Evolutionary conservation across 352 stramenopile genomes (phyloP), one percentile per base, ranked within the genome.

Genomic region (Albugo laibachii): DNA sequence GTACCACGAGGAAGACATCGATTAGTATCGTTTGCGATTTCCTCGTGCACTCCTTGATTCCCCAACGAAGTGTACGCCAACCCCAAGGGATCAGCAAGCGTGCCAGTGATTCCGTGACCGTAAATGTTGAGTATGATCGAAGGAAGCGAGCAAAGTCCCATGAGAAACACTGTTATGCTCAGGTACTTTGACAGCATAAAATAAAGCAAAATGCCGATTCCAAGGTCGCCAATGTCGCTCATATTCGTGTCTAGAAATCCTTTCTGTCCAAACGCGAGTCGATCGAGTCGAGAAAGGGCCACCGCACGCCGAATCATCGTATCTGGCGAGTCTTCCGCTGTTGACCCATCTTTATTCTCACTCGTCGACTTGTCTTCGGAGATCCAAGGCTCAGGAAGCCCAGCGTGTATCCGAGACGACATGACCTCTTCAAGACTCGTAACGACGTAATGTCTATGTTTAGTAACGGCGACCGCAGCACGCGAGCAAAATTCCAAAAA

Each of bases 101-200:
- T 79, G 31, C 57, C 49, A 2, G 65, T 83, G 31, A 89, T 52
- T 0, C 77, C 77, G 37, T 89, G 46, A 14, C 74, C 77, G 8
- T 53, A 74, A 24, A 72, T 65, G 47, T 87, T 80, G 8, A 84
- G 51, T 0, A 70, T 52, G 39, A 91, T 83, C 2, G 56, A 53
- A 0, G 74, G 77, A 13, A 86, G 48, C 13, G 77, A 61, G 5
- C 83, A 42, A 34, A 83, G 49, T 13, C 73, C 73, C 71, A 88
- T 86, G 38, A 62, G n/a, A 5, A 84, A 41, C 45, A 92, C 85
- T 5, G 59, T 55, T 15, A 75, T 54, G 24, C 57, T 57, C 47
- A 83, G 44, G 45, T 84, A 81, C 63, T 87, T 83, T 38, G 72
- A 80, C 24, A 92, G 52, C 59, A 88, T 73, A 36, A 92, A 92